Percentiles rank a stretch among this genome's conserved stretches.
Evolutionary conservation across 169 alveolate genomes (phyloP).

Genomic region (Plasmodium cynomolgi): DNA sequence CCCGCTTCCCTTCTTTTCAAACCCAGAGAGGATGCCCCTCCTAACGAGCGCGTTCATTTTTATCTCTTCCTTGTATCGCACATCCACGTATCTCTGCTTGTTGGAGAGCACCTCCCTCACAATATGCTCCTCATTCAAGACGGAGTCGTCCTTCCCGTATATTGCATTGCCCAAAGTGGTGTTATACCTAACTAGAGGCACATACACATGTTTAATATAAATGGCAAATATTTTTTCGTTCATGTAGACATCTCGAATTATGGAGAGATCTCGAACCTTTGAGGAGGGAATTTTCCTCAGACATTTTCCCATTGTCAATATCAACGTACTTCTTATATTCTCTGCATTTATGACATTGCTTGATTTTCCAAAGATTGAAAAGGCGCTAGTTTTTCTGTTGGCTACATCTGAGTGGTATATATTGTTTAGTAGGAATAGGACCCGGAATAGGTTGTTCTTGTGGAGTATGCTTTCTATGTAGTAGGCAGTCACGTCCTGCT

Average conservation of each 20-base stretch:
- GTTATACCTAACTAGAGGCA: background rate
- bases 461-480: conserved; percentile 28
- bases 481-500: conserved; percentile 32
- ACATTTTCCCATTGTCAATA: conserved; percentile 54
- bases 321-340: conserved; percentile 75
- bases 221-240: conserved; percentile 29
- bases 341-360: conserved; percentile 79
- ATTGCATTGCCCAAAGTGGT: conserved; percentile 8
- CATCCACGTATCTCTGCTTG: conserved; percentile 7
- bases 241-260: conserved; percentile 3
- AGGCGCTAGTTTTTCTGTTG: conserved; percentile 78
- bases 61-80: conserved; percentile 8
- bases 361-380: conserved; percentile 81
- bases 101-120: conserved; percentile 19
- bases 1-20: background rate
- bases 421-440: conserved; percentile 30
- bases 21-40: background rate
- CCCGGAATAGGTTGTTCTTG: conserved; percentile 12
- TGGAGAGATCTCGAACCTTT: conserved; percentile 27
- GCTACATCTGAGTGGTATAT: conserved; percentile 78
- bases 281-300: conserved; percentile 11
- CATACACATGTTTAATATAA: conserved; percentile 38
- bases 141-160: conserved; percentile 16
- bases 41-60: background rate
- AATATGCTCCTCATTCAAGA: background rate